Conservation (phyloP, 1,284 basidiomycete species). For the Porphyrellus sp. region DNA sequence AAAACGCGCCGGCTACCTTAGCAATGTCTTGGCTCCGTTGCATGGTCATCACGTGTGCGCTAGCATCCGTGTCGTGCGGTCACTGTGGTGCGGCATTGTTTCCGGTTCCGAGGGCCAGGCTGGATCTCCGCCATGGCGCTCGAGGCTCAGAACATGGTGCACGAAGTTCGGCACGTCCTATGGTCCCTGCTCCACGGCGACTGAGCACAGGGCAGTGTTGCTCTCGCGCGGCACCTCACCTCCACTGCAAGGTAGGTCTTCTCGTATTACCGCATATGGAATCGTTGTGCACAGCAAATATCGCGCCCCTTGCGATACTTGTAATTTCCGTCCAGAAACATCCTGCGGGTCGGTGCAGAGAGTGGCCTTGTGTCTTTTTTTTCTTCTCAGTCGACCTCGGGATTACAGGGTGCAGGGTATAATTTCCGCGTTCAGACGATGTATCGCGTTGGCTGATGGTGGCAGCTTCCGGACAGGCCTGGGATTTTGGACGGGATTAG, state of each 20-base stretch:
- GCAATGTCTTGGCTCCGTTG: slow-evolving; percentile 4
- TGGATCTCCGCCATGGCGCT: slow-evolving; percentile 19
- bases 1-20: background rate
- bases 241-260: slow-evolving; percentile 22
- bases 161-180: slow-evolving; percentile 6
- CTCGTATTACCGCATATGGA: slow-evolving; percentile 7
- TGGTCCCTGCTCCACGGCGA: slow-evolving; percentile 7
- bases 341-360: slow-evolving; percentile 6
- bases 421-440: slow-evolving; percentile 18
- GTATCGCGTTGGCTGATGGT: background rate
- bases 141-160: slow-evolving; percentile 10
- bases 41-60: slow-evolving; percentile 1
- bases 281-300: slow-evolving; percentile 1
- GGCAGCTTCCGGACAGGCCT: too few species aligned
- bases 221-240: slow-evolving; percentile 19
- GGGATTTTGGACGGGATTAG: background rate
- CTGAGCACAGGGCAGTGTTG: slow-evolving; percentile 8
- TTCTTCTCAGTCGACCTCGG: slow-evolving; percentile 7
- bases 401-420: background rate
- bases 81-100: slow-evolving; percentile 1
- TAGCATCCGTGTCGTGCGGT: slow-evolving; percentile 3
- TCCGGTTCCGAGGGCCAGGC: slow-evolving; percentile 29
- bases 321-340: slow-evolving; percentile 28
- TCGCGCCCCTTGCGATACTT: slow-evolving; percentile 18
- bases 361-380: slow-evolving; percentile 7